Evolutionary conservation across 2,329 filamentous ascomycete species (phyloP).

Genomic region (Alternaria ethzedia): DNA sequence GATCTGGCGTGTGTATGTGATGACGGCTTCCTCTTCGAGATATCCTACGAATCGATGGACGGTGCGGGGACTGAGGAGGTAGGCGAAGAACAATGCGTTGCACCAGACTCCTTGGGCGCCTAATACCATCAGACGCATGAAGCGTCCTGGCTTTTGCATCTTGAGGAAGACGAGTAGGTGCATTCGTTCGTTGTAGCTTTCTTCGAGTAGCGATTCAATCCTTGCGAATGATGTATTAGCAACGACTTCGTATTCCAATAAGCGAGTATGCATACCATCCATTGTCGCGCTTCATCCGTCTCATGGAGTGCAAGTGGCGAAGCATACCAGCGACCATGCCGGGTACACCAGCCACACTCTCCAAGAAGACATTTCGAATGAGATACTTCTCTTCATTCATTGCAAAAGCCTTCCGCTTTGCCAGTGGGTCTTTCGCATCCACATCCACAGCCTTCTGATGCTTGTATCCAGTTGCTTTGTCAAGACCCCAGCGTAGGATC

Average conservation of each 20-base stretch:
- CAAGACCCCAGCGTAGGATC: conserved; percentile 78
- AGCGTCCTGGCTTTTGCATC: conserved; percentile 82
- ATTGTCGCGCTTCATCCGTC: conserved; percentile 88
- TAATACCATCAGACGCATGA: conserved; percentile 92
- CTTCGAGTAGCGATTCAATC: conserved; percentile 91
- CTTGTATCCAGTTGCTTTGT: conserved; percentile 79
- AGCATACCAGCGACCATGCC: conserved; percentile 98
- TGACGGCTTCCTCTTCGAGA: conserved; percentile 94
- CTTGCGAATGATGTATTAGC: conserved; percentile 47
- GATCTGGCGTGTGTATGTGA: conserved; percentile 92
- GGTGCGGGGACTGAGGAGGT: conserved; percentile 83
- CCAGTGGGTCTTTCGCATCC: conserved; percentile 50
- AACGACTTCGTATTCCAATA: not conserved
- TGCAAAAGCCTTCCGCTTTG: conserved; percentile 66
- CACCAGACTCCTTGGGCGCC: conserved; percentile 72
- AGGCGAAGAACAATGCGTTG: conserved; percentile 89
- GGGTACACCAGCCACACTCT: conserved; percentile 92
- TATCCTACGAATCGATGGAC: conserved; percentile 97
- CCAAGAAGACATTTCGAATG: conserved; percentile 87
- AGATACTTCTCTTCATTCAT: conserved; percentile 91
- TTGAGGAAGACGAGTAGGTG: conserved; percentile 92
- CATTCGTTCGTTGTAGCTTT: conserved; percentile 94
- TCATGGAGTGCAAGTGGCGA: conserved; percentile 81
- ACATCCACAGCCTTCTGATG: conserved; percentile 65
- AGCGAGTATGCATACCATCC: conserved; percentile 66